Base-by-base conservation (phyloP, 306 rosid species). In the Elaeagnus macrophylla region DNA sequence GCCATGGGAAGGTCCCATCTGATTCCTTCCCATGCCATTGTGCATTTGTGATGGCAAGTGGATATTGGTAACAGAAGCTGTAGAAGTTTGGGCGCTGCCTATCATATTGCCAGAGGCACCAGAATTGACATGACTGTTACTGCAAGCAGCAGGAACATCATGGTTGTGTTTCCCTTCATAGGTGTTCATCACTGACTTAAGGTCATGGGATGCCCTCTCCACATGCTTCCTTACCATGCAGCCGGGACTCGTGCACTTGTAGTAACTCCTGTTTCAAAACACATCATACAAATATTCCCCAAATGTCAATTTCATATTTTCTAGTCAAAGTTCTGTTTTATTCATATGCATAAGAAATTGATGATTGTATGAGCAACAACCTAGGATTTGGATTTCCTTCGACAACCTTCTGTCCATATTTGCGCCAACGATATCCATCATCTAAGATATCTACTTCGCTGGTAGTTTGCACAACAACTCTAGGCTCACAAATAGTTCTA, bases 381-480 rank as follows among this genome's bases (percentile, higher is more conserved):
- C 99, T 91, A 60, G 99, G 99, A 57, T 91, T 91, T 48, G 99
- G 96, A 73, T 91, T 91, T 68, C 99, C 96, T 73, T 91, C 86
- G 56, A 91, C 99, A 44, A 87, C 96, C 68, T 91, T 91, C 71
- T 91, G 99, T 16, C 99, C 99, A 36, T 91, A 91, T 64, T 91
- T 91, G 32, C 99, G 83, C 99, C 99, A 91, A 9, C 99, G 83
- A 56, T 91, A 91, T 59, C 96, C 96, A 70, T 91, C 99, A 12
- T 91, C 96, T 5, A 91, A 89, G 71, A 91, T 87, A 72, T 91
- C 99, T 20, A 91, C 96, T 75, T 86, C 99, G 13, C 96, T 91
- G 61, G 99, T 91, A 37, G 99, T 91, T 72, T 91, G 99, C 57
- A 91, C 99, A 25, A 91, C 99, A 54, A 91, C 99, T 79, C 99